These are phyloP conservation scores for Alternaria solani DNA, from an alignment of 2,329 filamentous ascomycete species.

Conservation along the genomic window DNA sequence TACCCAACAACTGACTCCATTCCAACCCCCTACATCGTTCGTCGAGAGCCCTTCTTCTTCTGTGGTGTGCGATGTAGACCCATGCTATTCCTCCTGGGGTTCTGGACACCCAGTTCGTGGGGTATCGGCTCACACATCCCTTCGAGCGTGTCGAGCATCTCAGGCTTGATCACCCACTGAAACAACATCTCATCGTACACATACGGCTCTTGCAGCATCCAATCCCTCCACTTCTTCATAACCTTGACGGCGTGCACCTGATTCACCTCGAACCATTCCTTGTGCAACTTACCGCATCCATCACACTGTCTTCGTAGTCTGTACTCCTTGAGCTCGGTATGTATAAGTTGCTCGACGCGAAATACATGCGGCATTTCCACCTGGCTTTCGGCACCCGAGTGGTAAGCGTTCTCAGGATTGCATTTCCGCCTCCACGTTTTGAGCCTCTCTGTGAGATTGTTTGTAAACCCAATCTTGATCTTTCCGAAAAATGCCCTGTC, in stretches of 20 bases:
- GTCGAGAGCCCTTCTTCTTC: neutral
- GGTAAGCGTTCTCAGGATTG: slow-evolving; percentile 17
- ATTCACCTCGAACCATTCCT: slow-evolving; percentile 86
- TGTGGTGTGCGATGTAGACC: neutral
- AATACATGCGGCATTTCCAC: slow-evolving; percentile 80
- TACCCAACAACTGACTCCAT: too few species aligned
- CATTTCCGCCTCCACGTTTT: slow-evolving; percentile 21
- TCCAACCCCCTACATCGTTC: neutral
- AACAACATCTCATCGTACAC: neutral
- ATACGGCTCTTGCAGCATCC: neutral
- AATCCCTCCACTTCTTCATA: slow-evolving; percentile 3
- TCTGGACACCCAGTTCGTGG: neutral
- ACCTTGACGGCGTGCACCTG: slow-evolving; percentile 3
- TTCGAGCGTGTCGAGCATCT: neutral
- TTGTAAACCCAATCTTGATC: slow-evolving; percentile 27
- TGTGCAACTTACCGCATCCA: slow-evolving; percentile 79
- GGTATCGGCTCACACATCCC: slow-evolving; percentile 1
- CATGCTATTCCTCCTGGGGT: neutral
- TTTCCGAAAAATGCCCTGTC: slow-evolving; percentile 17
- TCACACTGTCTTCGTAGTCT: slow-evolving; percentile 68
- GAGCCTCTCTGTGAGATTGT: slow-evolving; percentile 12
- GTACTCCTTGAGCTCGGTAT: slow-evolving; percentile 74
- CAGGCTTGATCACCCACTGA: neutral
- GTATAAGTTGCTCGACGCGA: slow-evolving; percentile 84
- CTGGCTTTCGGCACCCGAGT: slow-evolving; percentile 28